Evolutionary conservation across 1,284 basidiomycete genomes (phyloP), one percentile per base, ranked within the genome.

Genomic region (Austropuccinia psidii): DNA sequence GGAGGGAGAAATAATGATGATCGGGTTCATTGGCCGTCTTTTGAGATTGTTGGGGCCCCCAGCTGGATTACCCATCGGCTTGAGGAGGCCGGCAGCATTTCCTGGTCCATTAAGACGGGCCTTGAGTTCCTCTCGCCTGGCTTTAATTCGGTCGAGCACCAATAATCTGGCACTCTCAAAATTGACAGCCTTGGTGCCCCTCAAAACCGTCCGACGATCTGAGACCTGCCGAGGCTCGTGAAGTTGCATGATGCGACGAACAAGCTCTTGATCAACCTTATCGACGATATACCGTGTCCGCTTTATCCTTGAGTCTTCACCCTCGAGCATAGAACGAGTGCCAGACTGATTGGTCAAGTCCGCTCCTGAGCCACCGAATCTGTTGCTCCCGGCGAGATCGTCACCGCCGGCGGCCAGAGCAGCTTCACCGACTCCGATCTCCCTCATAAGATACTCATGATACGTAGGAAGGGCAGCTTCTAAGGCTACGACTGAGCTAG

Each of bases 1-100:
- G 0, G 91, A 93, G 0, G 93, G 96, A 0, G 93, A 95, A 45
- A 98, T 93, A 82, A 98, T 89, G 80, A 98, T 94, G 79, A 98
- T 98, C 0, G 94, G 94, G 81, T 89, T 77, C 68, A 79, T 79
- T 2, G 79, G 77, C 37, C 81, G 77, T 52, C 47, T 45, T 21
- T 73, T 75, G 31, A 45, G 29, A 37, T 50, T 45, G 43, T 58
- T 31, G 7, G 33, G 35, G 76, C 77, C 31, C 29, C 27, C 27
- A 41, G 24, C 24, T 7, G 49, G 27, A 37, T 45, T 35, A 29
- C 49, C 45, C 50, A 45, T 54, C 24, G 55, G 70, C 35, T 76
- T 61, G 41, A 66, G 45, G 1, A 68, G 47, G 39, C 64, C 55
- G 24, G 35, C 45, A 27, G 61, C 24, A 24, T 35, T 69, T 6